Evolutionary conservation across 306 rosid genomes (phyloP).

Genomic region (Hippophae rhamnoides): DNA sequence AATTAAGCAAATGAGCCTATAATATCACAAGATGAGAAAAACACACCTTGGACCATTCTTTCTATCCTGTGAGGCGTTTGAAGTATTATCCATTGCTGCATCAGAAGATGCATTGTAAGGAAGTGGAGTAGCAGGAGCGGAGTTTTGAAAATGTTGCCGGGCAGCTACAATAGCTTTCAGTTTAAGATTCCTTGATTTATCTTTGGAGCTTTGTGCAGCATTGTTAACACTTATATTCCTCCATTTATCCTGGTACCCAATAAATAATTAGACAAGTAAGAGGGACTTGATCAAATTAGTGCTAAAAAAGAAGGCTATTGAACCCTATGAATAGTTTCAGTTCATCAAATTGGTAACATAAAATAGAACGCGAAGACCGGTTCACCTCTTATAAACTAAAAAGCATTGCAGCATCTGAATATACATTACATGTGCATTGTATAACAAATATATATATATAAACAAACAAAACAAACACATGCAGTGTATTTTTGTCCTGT

Average conservation of each 20-base stretch:
- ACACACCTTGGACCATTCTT: slow-evolving; percentile 42
- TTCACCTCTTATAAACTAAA: too few species aligned
- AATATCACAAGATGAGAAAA: not conserved
- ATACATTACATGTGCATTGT: too few species aligned
- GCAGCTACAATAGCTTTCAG: slow-evolving; percentile 23
- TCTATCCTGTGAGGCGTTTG: slow-evolving; percentile 35
- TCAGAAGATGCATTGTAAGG: slow-evolving; percentile 16
- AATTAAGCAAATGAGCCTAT: too few species aligned
- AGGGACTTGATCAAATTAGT: not conserved
- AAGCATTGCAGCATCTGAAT: too few species aligned
- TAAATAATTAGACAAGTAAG: slow-evolving; percentile 2
- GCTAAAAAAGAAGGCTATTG: not conserved
- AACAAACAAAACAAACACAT: too few species aligned
- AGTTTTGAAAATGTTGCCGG: slow-evolving; percentile 14
- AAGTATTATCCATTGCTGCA: slow-evolving; percentile 19
- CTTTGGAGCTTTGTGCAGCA: slow-evolving; percentile 45
- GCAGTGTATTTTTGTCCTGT: too few species aligned
- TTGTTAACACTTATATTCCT: slow-evolving; percentile 55
- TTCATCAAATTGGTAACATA: too few species aligned
- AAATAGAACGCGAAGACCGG: too few species aligned
- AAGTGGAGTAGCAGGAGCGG: slow-evolving; percentile 11
- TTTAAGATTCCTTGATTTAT: slow-evolving; percentile 40
- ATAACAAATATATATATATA: too few species aligned
- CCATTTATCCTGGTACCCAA: slow-evolving; percentile 72
- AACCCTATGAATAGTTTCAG: too few species aligned